Evolutionary conservation across 2,329 filamentous ascomycete genomes (phyloP), one percentile per base, ranked within the genome.

Genomic region (Beauveria varroae): DNA sequence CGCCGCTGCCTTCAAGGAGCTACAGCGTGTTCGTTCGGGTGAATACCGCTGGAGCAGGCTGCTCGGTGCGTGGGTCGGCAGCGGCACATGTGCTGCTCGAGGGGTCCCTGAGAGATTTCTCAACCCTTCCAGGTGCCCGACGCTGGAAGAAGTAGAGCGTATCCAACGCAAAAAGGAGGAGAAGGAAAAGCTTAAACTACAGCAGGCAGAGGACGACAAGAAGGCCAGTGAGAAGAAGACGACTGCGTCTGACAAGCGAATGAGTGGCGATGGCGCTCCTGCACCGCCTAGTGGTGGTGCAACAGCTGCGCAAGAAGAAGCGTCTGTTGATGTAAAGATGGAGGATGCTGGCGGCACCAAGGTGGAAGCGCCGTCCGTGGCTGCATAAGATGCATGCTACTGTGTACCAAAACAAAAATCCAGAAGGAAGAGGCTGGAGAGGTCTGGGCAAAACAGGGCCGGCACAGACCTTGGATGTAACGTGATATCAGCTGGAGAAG

Each of bases 21-120:
- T 98, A 51, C 88, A 90, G 68, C 85, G 87, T 60, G 81, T 96
- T 16, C 76, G 85, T 57, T 82, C 79, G 1, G 89, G 91, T 49
- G 86, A 90, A 50, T 93, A 92, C 72, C 84, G 84, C 62, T 99
- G 91, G 90, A 96, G 92, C 71, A 80, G 80, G 34, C 79, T 95
- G 66, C 74, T 96, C 34, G 92, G 90, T 6, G 90, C 88, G 18
- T 99, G 93, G 83, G 87, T 93, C 5, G 93, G 93, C 0, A 83
- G 81, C 65, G 80, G 78, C 65, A 78, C 77, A 71, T 77, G 74
- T 67, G 85, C 90, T 0, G 90, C 89, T 9, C 81, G 80, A 44
- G 93, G 92, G 7, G 93, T 96, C 26, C 93, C 92, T 0, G 86
- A 85, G 62, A 83, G 91, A 57, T 98, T 96, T 71, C 64, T 81